These are phyloP conservation scores for Apophysomyces variabilis DNA, from an alignment of 371 early-diverging fungal genomes.

Conservation along the genomic window DNA sequence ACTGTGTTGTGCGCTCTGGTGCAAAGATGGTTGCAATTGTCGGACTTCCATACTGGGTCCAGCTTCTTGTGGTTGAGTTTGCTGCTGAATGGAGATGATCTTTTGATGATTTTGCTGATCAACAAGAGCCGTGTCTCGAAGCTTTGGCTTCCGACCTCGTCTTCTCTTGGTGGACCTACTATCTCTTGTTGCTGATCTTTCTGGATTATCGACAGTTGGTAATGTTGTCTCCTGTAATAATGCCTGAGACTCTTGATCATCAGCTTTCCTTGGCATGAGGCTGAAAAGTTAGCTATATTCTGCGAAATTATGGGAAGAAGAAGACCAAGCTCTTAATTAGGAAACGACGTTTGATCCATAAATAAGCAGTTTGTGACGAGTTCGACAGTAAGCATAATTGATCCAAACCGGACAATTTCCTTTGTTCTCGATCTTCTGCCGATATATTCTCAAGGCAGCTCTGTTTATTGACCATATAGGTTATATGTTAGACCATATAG, in stretches of 20 bases:
- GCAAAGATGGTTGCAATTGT: neutral
- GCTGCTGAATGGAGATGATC: conserved; percentile 1
- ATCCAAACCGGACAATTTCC: too few species aligned
- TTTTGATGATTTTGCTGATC: conserved; percentile 12
- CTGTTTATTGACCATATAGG: too few species aligned
- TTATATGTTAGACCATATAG: too few species aligned
- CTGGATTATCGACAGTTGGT: neutral
- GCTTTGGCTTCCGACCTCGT: neutral
- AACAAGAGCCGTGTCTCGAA: neutral
- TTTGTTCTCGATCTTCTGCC: too few species aligned
- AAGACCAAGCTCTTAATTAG: neutral
- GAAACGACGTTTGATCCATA: neutral
- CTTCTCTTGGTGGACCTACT: neutral
- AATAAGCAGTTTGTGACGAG: too few species aligned
- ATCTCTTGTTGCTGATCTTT: neutral
- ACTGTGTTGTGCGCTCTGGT: neutral
- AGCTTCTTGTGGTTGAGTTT: neutral
- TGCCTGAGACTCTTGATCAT: neutral
- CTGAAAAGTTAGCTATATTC: neutral
- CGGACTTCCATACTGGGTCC: neutral
- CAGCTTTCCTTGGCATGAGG: neutral
- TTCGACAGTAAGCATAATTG: too few species aligned
- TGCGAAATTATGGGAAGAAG: neutral
- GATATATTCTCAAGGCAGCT: too few species aligned
- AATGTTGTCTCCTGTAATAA: neutral